phyloP scores from a whole-genome alignment of 2,329 filamentous ascomycete species.

The Fusarium sp. region DNA sequence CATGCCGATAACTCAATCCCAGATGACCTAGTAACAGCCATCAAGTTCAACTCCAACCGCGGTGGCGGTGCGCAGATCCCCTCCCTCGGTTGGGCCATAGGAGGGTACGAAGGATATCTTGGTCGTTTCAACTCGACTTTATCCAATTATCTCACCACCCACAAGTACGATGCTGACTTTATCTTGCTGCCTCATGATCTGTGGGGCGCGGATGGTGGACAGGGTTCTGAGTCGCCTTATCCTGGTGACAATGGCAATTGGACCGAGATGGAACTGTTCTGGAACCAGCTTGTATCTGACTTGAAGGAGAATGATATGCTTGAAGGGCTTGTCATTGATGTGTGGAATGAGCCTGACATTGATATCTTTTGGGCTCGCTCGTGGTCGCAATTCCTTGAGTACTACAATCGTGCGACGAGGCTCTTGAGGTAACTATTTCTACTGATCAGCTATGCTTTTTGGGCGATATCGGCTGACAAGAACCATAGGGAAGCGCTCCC shows the following conservation, averaged over 20 bases:
- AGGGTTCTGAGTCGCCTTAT: background rate
- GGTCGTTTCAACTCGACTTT: background rate
- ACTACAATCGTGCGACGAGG: background rate
- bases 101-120: background rate
- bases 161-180: background rate
- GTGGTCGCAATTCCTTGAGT: background rate
- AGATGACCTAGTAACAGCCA: background rate
- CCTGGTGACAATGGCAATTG: background rate
- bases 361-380: background rate
- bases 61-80: background rate
- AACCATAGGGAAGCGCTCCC: background rate
- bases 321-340: background rate
- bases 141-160: background rate
- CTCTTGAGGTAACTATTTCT: background rate
- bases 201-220: background rate
- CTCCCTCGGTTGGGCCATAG: background rate
- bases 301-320: background rate
- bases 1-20: background rate
- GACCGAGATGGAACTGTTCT: background rate
- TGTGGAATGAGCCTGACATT: constrained; percentile 6
- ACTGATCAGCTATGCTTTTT: no score
- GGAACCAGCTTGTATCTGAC: background rate
- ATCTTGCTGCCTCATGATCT: background rate
- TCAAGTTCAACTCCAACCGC: background rate
- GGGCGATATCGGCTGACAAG: no score